Conservation (phyloP, 2,329 filamentous ascomycete genomes). For the Coniochaeta sp. region DNA sequence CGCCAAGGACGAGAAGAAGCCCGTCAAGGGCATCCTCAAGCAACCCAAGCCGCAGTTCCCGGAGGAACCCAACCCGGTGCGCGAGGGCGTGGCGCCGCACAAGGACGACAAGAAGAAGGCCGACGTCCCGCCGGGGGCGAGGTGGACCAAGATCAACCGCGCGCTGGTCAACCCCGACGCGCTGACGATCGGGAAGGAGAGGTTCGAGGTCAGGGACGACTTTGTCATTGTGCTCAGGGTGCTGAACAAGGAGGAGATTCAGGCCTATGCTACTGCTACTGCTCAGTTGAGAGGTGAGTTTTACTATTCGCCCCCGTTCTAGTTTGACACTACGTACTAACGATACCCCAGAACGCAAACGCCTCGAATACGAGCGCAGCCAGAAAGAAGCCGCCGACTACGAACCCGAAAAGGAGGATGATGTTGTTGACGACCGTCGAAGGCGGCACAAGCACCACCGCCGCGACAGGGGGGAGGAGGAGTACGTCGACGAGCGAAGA, state of each 20-base stretch:
- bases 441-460: constrained; percentile 27
- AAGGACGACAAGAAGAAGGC: constrained; percentile 74
- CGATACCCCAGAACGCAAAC: constrained; percentile 25
- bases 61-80: constrained; percentile 73
- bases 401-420: constrained; percentile 23
- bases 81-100: constrained; percentile 88
- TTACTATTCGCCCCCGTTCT: constrained; percentile 9
- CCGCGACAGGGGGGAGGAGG: constrained; percentile 15
- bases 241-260: constrained; percentile 81
- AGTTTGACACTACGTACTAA: constrained; percentile 10
- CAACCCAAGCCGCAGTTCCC: constrained; percentile 77
- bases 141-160: constrained; percentile 90
- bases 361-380: constrained; percentile 32
- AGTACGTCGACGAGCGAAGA: constrained; percentile 18
- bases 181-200: constrained; percentile 76
- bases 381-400: constrained; percentile 16
- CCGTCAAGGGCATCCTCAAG: constrained; percentile 80
- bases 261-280: constrained; percentile 76
- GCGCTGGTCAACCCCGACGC: constrained; percentile 86
- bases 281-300: constrained; percentile 69
- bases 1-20: constrained; percentile 57
- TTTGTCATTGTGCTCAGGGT: constrained; percentile 91
- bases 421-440: constrained; percentile 20
- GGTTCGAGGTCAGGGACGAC: constrained; percentile 86
- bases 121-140: constrained; percentile 69